These are phyloP conservation scores for Hymenoscyphus linearis DNA, from an alignment of 2,329 filamentous ascomycete species.

Conservation along the genomic window DNA sequence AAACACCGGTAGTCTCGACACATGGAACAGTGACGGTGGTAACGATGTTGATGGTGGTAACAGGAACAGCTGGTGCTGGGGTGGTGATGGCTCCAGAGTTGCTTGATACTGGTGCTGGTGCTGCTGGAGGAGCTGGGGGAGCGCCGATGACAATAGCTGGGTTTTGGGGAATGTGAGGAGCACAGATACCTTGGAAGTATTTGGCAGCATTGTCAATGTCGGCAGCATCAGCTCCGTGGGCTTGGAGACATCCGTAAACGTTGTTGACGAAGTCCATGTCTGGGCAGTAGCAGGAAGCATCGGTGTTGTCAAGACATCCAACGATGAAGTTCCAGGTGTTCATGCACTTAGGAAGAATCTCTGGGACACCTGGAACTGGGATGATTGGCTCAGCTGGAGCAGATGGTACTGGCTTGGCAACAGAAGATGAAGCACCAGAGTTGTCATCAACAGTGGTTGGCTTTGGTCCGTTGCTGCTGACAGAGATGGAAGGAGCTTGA, in stretches of 20 bases:
- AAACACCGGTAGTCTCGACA: conserved; percentile 36
- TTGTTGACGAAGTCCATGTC: conserved; percentile 68
- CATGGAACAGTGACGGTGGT: conserved; percentile 49
- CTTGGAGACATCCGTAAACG: conserved; percentile 75
- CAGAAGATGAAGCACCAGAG: neutral
- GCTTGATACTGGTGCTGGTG: conserved; percentile 40
- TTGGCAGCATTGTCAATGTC: conserved; percentile 66
- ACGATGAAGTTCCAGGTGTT: conserved; percentile 80
- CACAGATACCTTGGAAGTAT: conserved; percentile 92
- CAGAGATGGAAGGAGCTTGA: neutral
- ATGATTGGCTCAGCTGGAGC: conserved; percentile 20
- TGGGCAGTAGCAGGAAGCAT: conserved; percentile 82
- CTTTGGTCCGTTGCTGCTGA: neutral
- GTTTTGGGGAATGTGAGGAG: conserved; percentile 66
- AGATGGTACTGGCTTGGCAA: neutral
- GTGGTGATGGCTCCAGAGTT: conserved; percentile 32
- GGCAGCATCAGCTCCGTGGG: conserved; percentile 63
- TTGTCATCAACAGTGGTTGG: neutral
- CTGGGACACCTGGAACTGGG: conserved; percentile 43
- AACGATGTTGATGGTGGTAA: conserved; percentile 44
- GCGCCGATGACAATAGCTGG: conserved; percentile 79
- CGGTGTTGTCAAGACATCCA: conserved; percentile 78
- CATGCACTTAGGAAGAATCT: conserved; percentile 78
- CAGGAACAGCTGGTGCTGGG: conserved; percentile 28
- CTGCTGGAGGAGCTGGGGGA: conserved; percentile 40